Conservation (phyloP, 176 grass and related monocot genomes). For the Elymus sibiricus region DNA sequence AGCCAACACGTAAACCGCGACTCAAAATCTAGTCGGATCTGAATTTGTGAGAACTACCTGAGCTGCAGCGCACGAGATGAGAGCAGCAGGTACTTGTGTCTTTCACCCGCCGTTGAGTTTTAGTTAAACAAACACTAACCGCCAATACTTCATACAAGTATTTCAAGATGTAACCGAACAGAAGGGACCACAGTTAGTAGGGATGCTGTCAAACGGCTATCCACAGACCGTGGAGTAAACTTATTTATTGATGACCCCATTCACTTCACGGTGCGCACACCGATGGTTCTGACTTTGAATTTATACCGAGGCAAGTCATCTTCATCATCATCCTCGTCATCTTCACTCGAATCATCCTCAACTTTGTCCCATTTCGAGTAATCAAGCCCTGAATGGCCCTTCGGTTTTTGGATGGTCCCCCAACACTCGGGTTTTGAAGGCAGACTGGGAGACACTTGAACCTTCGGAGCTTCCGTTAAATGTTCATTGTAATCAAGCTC, state of each 20-base stretch:
- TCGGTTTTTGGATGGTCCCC: conserved; percentile 52
- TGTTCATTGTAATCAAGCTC: conserved; percentile 57
- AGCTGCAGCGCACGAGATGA: not conserved
- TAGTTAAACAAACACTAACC: not conserved
- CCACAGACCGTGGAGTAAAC: not conserved
- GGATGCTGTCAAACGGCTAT: conserved; percentile 8
- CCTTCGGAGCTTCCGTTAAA: not conserved
- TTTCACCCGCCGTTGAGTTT: not conserved
- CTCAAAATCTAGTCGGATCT: not conserved
- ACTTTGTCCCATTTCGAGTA: conserved; percentile 96
- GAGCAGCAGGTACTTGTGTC: not conserved
- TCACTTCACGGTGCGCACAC: conserved; percentile 75
- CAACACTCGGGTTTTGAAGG: not conserved
- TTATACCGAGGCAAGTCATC: conserved; percentile 64
- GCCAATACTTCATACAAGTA: not conserved
- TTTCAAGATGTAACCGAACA: not conserved
- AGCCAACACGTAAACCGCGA: not conserved
- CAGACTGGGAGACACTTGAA: not conserved
- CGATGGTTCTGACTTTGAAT: conserved; percentile 76
- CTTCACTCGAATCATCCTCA: conserved; percentile 75
- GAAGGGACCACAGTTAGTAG: not conserved
- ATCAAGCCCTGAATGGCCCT: conserved; percentile 88
- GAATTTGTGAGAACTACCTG: conserved; percentile 17
- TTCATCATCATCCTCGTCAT: conserved; percentile 76
- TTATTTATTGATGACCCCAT: not conserved